These are phyloP conservation scores for Fusarium heterosporum DNA, from an alignment of 2,329 filamentous ascomycete genomes.

Conservation along the genomic window DNA sequence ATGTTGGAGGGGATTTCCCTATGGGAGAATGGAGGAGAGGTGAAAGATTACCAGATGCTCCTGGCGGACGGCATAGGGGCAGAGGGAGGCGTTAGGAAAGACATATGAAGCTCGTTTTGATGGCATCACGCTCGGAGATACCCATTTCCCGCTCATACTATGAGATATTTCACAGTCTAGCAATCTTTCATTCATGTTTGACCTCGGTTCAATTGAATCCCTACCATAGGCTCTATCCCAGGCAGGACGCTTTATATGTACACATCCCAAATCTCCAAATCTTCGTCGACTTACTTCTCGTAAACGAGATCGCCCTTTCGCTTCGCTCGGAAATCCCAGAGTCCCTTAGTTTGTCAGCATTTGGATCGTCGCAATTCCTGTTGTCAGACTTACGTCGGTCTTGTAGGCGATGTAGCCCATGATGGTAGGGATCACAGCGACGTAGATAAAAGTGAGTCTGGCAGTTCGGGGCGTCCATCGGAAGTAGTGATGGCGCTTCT, in stretches of 20 bases:
- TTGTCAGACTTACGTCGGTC: slow-evolving; percentile 78
- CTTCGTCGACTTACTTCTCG: slow-evolving; percentile 71
- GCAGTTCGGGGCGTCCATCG: slow-evolving; percentile 90
- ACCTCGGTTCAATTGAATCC: slow-evolving; percentile 36
- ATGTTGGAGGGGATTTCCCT: slow-evolving; percentile 54
- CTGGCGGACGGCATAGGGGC: slow-evolving; percentile 47
- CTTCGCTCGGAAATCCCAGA: slow-evolving; percentile 88
- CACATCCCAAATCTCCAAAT: slow-evolving; percentile 46
- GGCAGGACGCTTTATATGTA: slow-evolving; percentile 56
- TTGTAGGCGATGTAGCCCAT: slow-evolving; percentile 79
- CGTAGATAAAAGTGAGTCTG: slow-evolving; percentile 81
- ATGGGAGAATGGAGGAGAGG: slow-evolving; percentile 75
- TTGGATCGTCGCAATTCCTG: neutral
- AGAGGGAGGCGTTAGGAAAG: slow-evolving; percentile 47
- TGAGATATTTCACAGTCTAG: slow-evolving; percentile 24
- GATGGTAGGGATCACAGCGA: slow-evolving; percentile 76
- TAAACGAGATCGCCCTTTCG: slow-evolving; percentile 84
- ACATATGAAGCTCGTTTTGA: slow-evolving; percentile 9
- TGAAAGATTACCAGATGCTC: slow-evolving; percentile 68
- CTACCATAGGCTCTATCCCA: slow-evolving; percentile 47
- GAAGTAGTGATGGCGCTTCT: slow-evolving; percentile 94
- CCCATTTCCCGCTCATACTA: slow-evolving; percentile 35
- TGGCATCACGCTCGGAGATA: slow-evolving; percentile 45
- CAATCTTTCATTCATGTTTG: slow-evolving; percentile 12
- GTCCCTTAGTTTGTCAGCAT: slow-evolving; percentile 71